Evolutionary conservation across 1,139 yeast species (phyloP), one percentile per base, ranked within the genome.

Genomic region (Eremothecium cymbalariae): DNA sequence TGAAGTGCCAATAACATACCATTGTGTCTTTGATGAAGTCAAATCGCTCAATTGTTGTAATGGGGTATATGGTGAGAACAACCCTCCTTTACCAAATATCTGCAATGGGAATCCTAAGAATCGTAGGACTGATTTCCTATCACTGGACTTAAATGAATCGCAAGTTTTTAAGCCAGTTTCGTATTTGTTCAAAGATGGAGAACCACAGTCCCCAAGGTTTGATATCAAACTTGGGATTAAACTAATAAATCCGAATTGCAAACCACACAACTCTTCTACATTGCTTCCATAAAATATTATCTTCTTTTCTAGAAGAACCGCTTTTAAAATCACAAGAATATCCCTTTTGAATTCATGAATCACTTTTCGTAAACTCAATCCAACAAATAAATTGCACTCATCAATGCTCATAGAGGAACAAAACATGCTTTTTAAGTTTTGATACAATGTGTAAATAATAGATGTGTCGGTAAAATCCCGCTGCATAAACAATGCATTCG

Each of bases 11-110:
- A 85, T 72, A 60, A 85, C 65, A 46, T 76, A 90, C 53, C 76
- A 77, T 36, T 69, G 64, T 0, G 88, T 70, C 29, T 68, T 72
- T 1, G 67, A 64, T 20, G 71, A 68, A 24, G 67, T 68, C 36
- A 90, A 64, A 47, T 83, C 88, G 37, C 80, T 81, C 38, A 90
- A 64, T 53, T 88, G 97, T 57, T 88, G 98, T 34, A 90, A 63
- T 0, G 98, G 95, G 15, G 88, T 71, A 57, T 88, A 90, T 0
- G 98, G 97, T 46, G 83, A 81, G 68, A 94, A 88, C 44, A 88
- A 70, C 3, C 94, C 85, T 25, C 94, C 94, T 47, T 77, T 73
- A 8, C 86, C 85, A 60, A 90, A 90, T 1, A 86, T 60, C 48
- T 82, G 90, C 34, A 90, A 63, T 0, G 98, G 98, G 28, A 90